Evolutionary conservation across 2,329 filamentous ascomycete genomes (phyloP).

Genomic region (Huntiella moniliformis): DNA sequence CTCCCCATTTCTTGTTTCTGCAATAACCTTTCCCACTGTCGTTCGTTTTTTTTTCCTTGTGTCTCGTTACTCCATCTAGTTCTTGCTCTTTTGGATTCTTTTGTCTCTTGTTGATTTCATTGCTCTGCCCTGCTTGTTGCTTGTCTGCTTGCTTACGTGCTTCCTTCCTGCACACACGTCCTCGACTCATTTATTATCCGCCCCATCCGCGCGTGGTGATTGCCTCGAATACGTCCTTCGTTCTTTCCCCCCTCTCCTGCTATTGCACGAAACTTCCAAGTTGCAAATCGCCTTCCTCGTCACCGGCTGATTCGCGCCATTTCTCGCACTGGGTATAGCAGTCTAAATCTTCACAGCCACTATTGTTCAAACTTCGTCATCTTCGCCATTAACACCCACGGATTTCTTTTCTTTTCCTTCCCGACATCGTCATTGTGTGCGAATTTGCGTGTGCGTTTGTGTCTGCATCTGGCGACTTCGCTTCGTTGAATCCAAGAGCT

Average conservation of each 20-base stretch:
- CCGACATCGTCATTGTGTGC: no score
- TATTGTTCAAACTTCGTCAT: neutral
- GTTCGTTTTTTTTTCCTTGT: neutral
- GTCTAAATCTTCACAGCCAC: no score
- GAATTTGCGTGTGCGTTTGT: no score
- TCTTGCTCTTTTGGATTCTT: slow-evolving; percentile 18
- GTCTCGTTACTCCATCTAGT: slow-evolving; percentile 12
- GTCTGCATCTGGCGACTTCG: no score
- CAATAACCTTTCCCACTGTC: no score
- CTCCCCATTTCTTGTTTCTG: no score
- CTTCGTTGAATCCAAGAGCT: no score
- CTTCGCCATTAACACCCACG: neutral
- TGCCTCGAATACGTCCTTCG: neutral
- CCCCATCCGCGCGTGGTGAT: no score
- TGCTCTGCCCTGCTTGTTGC: neutral
- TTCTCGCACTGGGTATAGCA: no score
- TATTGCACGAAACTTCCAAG: neutral
- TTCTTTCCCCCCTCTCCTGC: neutral
- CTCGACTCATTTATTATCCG: no score
- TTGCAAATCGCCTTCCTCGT: no score
- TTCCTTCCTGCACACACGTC: neutral
- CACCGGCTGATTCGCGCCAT: no score
- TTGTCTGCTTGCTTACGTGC: neutral
- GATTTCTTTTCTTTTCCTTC: neutral
- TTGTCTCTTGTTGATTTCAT: slow-evolving; percentile 1